Percentiles rank a stretch among this genome's conserved stretches.
These are phyloP conservation scores for Pichia inconspicua DNA, from an alignment of 1,139 yeast species.

Conservation along the genomic window DNA sequence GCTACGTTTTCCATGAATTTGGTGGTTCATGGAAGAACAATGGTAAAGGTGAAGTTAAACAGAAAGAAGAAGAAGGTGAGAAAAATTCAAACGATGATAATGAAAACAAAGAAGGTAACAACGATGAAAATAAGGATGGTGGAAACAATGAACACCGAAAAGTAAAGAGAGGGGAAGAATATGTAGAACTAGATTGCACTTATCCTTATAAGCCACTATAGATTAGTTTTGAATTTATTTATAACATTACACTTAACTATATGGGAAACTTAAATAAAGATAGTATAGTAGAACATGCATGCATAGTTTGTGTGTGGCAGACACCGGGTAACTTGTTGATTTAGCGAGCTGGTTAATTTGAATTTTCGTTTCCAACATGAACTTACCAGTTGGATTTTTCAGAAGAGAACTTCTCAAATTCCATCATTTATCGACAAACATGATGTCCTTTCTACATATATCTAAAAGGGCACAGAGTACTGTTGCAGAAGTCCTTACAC, in stretches of 20 bases:
- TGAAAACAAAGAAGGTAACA: conserved; percentile 13
- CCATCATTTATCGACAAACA: background rate
- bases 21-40: conserved; percentile 30
- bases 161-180: conserved; percentile 6
- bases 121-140: conserved; percentile 10
- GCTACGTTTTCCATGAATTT: conserved; percentile 26
- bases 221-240: too few species aligned
- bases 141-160: conserved; percentile 13
- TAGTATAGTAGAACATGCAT: too few species aligned
- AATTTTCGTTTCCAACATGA: background rate
- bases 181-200: background rate
- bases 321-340: background rate
- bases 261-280: too few species aligned
- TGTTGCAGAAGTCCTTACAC: conserved; percentile 2
- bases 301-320: too few species aligned
- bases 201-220: conserved; percentile 4
- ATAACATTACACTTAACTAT: too few species aligned
- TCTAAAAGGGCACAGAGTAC: conserved; percentile 8
- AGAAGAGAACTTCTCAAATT: background rate
- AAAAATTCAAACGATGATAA: background rate
- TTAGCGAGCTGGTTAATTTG: background rate
- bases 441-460: conserved; percentile 3
- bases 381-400: too few species aligned
- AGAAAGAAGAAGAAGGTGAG: conserved; percentile 15
- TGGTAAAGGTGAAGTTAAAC: conserved; percentile 28